Evolutionary conservation across 164 flowering plant species (phyloP).

Genomic region (Macadamia integrifolia): DNA sequence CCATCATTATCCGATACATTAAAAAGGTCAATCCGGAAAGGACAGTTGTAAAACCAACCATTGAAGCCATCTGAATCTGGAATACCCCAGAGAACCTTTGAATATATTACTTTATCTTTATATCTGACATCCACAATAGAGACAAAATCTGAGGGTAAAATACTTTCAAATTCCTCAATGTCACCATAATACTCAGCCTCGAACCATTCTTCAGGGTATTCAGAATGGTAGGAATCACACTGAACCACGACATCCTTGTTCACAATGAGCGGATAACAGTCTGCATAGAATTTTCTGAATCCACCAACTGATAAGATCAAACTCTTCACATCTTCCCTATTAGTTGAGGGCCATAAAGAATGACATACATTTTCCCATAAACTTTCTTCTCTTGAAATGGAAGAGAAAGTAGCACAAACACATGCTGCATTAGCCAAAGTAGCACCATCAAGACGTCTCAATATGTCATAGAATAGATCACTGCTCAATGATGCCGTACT

Average conservation of each 20-base stretch:
- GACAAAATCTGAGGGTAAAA: conserved; percentile 77
- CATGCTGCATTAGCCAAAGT: conserved; percentile 87
- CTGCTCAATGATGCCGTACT: conserved; percentile 49
- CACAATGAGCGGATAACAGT: conserved; percentile 85
- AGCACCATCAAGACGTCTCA: conserved; percentile 84
- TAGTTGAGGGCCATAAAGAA: conserved; percentile 89
- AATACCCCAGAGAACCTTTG: conserved; percentile 86
- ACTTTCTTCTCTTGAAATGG: conserved; percentile 79
- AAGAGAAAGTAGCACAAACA: conserved; percentile 66
- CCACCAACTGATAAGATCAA: conserved; percentile 72
- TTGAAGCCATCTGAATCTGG: conserved; percentile 65
- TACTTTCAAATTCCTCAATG: conserved; percentile 44
- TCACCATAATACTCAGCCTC: conserved; percentile 84
- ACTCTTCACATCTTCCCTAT: conserved; percentile 65
- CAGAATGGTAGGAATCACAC: conserved; percentile 40
- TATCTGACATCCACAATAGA: conserved; percentile 78
- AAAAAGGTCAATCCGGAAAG: conserved; percentile 79
- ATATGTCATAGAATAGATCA: conserved; percentile 79
- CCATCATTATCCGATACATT: conserved; percentile 42
- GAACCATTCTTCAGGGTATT: conserved; percentile 70
- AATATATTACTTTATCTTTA: conserved; percentile 63
- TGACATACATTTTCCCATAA: conserved; percentile 85
- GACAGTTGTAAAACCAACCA: conserved; percentile 87
- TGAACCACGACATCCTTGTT: conserved; percentile 64
- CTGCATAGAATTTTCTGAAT: conserved; percentile 81